Conservation (phyloP, 768 basidiomycete genomes). For the Hortiboletus flavorubellus region DNA sequence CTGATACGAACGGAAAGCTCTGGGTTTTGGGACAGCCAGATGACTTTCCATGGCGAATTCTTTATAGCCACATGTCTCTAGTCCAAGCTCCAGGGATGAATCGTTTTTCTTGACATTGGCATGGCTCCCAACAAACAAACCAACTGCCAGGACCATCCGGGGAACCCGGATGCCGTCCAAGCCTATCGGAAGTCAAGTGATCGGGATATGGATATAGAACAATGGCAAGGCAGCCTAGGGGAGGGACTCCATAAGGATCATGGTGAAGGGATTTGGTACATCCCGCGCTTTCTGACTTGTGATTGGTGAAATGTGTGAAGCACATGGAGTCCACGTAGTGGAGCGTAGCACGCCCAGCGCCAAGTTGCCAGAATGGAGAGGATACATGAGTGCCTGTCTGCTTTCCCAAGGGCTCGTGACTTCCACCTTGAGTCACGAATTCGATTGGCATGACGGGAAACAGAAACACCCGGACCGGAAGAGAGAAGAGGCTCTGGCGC, state of each 20-base stretch:
- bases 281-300: background rate
- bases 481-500: background rate
- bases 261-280: background rate
- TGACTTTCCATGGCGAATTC: background rate
- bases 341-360: background rate
- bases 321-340: background rate
- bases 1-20: background rate
- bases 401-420: background rate
- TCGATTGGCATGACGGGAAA: background rate
- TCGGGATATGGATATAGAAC: background rate
- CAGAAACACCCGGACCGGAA: background rate
- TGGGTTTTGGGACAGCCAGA: background rate
- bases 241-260: background rate
- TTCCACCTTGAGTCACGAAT: background rate
- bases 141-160: slow-evolving; percentile 12
- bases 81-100: background rate
- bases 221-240: background rate
- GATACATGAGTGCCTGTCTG: background rate
- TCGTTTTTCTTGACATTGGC: slow-evolving; percentile 11
- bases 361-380: slow-evolving; percentile 6
- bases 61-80: slow-evolving; percentile 13
- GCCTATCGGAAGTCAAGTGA: background rate
- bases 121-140: slow-evolving; percentile 16
- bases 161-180: background rate
- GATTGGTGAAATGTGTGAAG: background rate